Percentiles rank a stretch among this genome's conserved stretches.
Evolutionary conservation across 2,329 filamentous ascomycete genomes (phyloP).

Genomic region (Neofusicoccum cordaticola): DNA sequence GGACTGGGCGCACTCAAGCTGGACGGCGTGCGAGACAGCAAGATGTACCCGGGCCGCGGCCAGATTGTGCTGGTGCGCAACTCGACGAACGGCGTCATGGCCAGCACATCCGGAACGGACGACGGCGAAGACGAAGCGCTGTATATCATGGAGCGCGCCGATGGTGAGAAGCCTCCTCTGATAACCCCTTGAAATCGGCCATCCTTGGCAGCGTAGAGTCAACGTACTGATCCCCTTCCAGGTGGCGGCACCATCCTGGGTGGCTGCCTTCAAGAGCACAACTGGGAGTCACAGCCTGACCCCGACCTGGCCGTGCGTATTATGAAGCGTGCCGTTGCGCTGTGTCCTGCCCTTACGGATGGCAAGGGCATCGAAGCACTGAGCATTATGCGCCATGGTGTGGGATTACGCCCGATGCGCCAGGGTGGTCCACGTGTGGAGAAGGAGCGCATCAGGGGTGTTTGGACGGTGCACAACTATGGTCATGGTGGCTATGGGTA

Average conservation of each 20-base stretch:
- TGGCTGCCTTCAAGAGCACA: constrained; percentile 76
- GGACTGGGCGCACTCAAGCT: constrained; percentile 73
- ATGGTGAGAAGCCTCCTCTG: background rate
- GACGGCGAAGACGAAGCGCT: constrained; percentile 69
- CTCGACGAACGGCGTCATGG: constrained; percentile 64
- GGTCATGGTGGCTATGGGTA: constrained; percentile 79
- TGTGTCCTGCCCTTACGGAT: constrained; percentile 62
- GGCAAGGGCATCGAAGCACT: constrained; percentile 70
- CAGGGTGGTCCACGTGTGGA: constrained; percentile 73
- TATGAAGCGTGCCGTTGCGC: constrained; percentile 71
- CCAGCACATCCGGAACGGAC: constrained; percentile 67
- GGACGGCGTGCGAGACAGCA: constrained; percentile 75
- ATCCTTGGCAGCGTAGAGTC: background rate
- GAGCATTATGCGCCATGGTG: constrained; percentile 74
- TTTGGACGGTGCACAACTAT: constrained; percentile 69
- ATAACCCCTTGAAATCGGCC: constrained; percentile 20
- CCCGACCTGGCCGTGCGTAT: constrained; percentile 77
- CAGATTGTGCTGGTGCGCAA: constrained; percentile 85
- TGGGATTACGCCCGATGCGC: constrained; percentile 75
- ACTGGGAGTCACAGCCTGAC: constrained; percentile 77
- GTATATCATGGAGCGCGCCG: constrained; percentile 81
- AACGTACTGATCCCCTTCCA: constrained; percentile 9
- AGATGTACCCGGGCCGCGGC: constrained; percentile 72
- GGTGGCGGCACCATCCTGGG: constrained; percentile 80
- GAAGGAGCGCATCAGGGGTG: constrained; percentile 58